phyloP scores from a whole-genome alignment of 768 basidiomycete species.

The Thelephora aurantiotincta region DNA sequence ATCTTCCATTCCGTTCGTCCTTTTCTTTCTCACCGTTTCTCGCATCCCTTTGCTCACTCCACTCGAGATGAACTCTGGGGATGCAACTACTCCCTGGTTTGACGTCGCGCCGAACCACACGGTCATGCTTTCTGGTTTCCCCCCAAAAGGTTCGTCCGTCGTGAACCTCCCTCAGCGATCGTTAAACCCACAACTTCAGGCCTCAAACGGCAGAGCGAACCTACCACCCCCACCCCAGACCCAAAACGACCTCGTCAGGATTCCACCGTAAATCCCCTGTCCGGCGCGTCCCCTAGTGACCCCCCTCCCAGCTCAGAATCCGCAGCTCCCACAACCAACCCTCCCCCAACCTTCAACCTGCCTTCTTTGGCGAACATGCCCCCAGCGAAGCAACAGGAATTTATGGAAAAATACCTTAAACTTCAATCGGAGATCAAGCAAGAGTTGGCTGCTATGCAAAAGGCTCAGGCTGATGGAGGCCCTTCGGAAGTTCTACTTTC shows the following conservation, averaged over 20 bases:
- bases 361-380: not conserved
- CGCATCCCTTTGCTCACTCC: too few species aligned
- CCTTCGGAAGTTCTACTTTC: not conserved
- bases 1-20: not conserved
- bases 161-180: not conserved
- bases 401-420: not conserved
- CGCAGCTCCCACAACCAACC: too few species aligned
- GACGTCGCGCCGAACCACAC: constrained; percentile 1
- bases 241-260: not conserved
- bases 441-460: not conserved
- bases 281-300: not conserved
- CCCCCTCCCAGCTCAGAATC: too few species aligned
- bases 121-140: constrained; percentile 2
- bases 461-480: not conserved
- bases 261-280: not conserved
- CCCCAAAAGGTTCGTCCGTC: not conserved
- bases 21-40: too few species aligned
- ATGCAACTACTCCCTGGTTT: constrained; percentile 1
- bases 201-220: not conserved
- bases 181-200: not conserved
- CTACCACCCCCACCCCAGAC: not conserved
- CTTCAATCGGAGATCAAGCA: not conserved
- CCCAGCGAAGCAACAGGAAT: not conserved
- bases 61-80: not conserved
- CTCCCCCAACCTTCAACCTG: not conserved